phyloP scores from a whole-genome alignment of 345 rosid species.

The Acer saccharum region DNA sequence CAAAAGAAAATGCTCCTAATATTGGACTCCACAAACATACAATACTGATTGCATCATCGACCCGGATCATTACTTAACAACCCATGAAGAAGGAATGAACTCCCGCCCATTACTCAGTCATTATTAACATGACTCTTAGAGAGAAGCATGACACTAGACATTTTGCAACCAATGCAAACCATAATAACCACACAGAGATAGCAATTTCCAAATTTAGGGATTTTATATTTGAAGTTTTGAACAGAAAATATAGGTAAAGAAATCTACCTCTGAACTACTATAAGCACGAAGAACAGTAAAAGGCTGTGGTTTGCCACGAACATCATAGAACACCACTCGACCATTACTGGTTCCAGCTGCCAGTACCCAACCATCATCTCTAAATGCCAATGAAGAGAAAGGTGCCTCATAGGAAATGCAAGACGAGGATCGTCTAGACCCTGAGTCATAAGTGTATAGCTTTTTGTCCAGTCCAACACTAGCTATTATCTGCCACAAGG shows the following conservation, averaged over 20 bases:
- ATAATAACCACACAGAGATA: background rate
- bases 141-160: background rate
- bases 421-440: conserved; percentile 79
- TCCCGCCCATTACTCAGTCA: background rate
- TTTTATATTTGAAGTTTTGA: background rate
- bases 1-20: conserved; percentile 13
- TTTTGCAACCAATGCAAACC: conserved; percentile 9
- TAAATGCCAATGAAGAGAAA: conserved; percentile 94
- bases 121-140: background rate
- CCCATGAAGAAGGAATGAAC: background rate
- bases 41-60: background rate
- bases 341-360: conserved; percentile 97
- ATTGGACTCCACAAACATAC: conserved; percentile 3
- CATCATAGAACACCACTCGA: conserved; percentile 87
- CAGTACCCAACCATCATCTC: conserved; percentile 88
- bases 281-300: conserved; percentile 88
- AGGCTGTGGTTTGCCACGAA: conserved; percentile 92
- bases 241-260: conserved; percentile 13
- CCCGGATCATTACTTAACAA: background rate
- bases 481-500: conserved; percentile 68
- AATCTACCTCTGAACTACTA: conserved; percentile 80
- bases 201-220: background rate
- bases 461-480: conserved; percentile 97
- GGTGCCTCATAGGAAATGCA: conserved; percentile 84
- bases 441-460: conserved; percentile 83